These are phyloP conservation scores for Polychytrium aggregatum DNA, from an alignment of 192 early-diverging fungal genomes.

Conservation along the genomic window DNA sequence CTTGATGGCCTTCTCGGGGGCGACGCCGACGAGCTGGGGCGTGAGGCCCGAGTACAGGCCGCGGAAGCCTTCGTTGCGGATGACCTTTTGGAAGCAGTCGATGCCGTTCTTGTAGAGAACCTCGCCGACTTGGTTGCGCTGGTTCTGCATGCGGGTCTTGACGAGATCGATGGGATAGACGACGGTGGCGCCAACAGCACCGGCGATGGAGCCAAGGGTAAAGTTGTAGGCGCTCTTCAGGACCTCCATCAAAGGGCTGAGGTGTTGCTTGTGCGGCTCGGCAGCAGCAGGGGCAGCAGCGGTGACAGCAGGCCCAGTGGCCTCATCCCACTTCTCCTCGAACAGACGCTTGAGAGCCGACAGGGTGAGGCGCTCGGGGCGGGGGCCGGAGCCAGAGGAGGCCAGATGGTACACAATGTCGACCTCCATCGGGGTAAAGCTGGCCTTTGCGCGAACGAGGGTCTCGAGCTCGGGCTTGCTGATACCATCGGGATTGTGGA, in stretches of 20 bases:
- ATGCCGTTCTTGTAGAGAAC: conserved; percentile 87
- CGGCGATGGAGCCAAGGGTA: conserved; percentile 75
- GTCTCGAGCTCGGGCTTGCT: too few species aligned
- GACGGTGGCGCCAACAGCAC: conserved; percentile 84
- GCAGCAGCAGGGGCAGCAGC: too few species aligned
- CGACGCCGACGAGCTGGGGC: conserved; percentile 86
- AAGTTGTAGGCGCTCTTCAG: conserved; percentile 60
- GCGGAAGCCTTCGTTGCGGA: conserved; percentile 78
- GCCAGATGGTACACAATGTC: conserved; percentile 63
- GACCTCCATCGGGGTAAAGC: conserved; percentile 63
- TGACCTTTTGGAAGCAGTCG: conserved; percentile 92
- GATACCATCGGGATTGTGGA: too few species aligned
- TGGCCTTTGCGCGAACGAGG: too few species aligned
- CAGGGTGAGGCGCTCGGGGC: too few species aligned
- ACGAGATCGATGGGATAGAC: conserved; percentile 98
- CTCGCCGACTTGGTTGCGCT: conserved; percentile 75
- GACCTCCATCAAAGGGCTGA: too few species aligned
- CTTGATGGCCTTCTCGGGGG: conserved; percentile 98
- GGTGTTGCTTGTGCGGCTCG: too few species aligned
- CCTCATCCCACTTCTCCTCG: too few species aligned
- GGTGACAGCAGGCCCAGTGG: too few species aligned
- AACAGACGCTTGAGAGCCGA: too few species aligned
- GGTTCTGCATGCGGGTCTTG: conserved; percentile 99
- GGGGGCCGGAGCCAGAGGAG: too few species aligned
- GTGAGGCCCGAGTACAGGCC: conserved; percentile 89